A percentile compares a stretch with the other conserved stretches of the same genome.
Conservation (phyloP, 2,329 filamentous ascomycete genomes). For the Akanthomyces dipterigenus region DNA sequence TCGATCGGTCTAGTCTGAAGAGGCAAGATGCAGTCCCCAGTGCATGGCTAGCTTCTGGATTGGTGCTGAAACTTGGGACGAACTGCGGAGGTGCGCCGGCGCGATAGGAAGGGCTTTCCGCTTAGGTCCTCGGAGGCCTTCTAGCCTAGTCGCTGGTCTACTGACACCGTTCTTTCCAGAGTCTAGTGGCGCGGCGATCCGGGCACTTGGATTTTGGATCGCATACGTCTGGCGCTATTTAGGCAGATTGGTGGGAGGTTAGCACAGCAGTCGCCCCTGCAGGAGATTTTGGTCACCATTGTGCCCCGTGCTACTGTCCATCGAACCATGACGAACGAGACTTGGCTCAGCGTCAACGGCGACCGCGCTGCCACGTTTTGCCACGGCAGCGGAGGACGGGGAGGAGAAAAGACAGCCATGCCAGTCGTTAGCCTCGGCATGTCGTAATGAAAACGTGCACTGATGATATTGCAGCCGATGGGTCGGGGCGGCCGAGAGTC, state of each 20-base stretch:
- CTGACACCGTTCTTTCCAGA: not conserved
- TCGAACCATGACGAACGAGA: not conserved
- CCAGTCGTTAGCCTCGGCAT: not conserved
- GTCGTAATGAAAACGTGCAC: not conserved
- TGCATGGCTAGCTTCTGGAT: not conserved
- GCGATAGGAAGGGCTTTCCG: not conserved
- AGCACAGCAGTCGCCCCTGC: not conserved
- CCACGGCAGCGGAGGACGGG: not conserved
- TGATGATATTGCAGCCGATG: not conserved
- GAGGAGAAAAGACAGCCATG: not conserved
- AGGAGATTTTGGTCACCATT: not conserved
- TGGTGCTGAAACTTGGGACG: slow-evolving; percentile 9
- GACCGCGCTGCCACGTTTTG: not conserved
- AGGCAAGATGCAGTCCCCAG: not conserved
- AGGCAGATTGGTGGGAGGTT: not conserved
- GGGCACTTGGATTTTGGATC: slow-evolving; percentile 4
- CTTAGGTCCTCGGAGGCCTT: not conserved
- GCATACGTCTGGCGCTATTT: not conserved
- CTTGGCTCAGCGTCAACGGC: not conserved
- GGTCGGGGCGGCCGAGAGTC: not conserved
- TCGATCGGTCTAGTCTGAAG: slow-evolving; percentile 11
- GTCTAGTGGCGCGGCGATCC: slow-evolving; percentile 4
- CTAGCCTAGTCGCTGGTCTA: not conserved
- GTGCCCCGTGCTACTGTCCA: not conserved
- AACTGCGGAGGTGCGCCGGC: not conserved